Base-by-base conservation (phyloP, 805 yeast species). In the Jamesozyma rosinii region DNA sequence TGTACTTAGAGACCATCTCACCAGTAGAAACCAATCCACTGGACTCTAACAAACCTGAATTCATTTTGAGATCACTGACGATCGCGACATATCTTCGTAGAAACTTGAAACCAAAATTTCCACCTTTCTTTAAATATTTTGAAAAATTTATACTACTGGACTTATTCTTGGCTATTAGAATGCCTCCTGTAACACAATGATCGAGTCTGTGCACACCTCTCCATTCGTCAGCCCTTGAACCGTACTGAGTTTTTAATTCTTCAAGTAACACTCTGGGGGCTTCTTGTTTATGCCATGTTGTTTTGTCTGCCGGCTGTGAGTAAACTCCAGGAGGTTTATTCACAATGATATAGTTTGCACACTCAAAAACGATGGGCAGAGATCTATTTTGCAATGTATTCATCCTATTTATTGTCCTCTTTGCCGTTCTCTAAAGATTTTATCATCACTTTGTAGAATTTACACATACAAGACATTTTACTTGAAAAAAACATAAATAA, bases 171-270 rank as follows among this genome's bases (percentile, higher is more conserved):
- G 72, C 67, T 4, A 68, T 39, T 2, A 69, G 51, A 37, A 68
- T 43, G 1, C 71, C 72, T 19, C 74, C 74, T 17, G 70, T 63
- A 5, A 67, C 73, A 40, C 53, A 47, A 22, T 53, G 55, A 44
- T 70, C 74, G 18, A 70, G 47, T 40, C 74, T 52, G 35, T 69
- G 72, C 0, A 70, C 65, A 5, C 57, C 54, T 37, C 59, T 54
- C 41, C 35, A 20, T 20, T 41, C 3, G 10, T n/a, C 18, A 21
- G 17, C 34, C 9, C 27, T 21, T n/a, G 20, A 13, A 3, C 32
- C 42, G 24, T 43, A 38, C 15, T 42, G 44, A 3, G 37, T 34
- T 30, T 42, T 47, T 17, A 53, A 42, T 31, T 48, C 45, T 26
- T 58, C 61, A 18, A 58, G 24, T 14, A 59, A 38, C 17, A 52